Evolutionary conservation across 768 basidiomycete species (phyloP), one percentile per base, ranked within the genome.

Genomic region (Mycena venus): DNA sequence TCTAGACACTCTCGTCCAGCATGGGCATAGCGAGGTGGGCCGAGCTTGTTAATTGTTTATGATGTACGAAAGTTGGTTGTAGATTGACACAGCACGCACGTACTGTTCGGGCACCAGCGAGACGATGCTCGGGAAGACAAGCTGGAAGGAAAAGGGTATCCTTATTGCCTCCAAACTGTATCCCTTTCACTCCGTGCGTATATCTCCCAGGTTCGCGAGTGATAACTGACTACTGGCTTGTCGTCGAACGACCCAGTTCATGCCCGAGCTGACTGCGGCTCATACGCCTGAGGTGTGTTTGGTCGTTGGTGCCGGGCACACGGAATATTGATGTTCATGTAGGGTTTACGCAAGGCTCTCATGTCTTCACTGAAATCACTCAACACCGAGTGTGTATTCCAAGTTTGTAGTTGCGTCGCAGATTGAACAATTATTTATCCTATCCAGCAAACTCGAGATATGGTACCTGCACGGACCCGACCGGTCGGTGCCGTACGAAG

Each of bases 401-500:
- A 23, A 9, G 49, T 47, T 19, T 23, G 23, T 25, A 6, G 4
- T 2, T 23, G 3, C 1, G 49, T 25, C 7, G n/a, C 8, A n/a
- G 49, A 7, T 7, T 7, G 11, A 51, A 51, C 23, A 25, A 17
- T 4, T 42, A 4, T 42, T 10, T 25, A 10, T n/a, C n/a, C n/a
- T n/a, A n/a, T n/a, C 40, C 86, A 84, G 88, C 80, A 80, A 87
- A 80, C 56, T 85, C 85, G 83, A 88, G 83, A 77, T 85, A 75
- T 85, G 89, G 79, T 92, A 92, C 74, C 83, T 93, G 32, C 92
- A 93, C 72, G 89, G 85, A 5, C 92, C 92, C 0, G 91, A 93
- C 78, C 85, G 90, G 27, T 85, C 83, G 12, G 88, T 90, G 3
- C 88, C 91, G 0, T 91, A 89, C 72, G 89, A 91, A 77, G 86